Base-by-base conservation (phyloP, 1,284 basidiomycete species). In the Termitomyces sp. region DNA sequence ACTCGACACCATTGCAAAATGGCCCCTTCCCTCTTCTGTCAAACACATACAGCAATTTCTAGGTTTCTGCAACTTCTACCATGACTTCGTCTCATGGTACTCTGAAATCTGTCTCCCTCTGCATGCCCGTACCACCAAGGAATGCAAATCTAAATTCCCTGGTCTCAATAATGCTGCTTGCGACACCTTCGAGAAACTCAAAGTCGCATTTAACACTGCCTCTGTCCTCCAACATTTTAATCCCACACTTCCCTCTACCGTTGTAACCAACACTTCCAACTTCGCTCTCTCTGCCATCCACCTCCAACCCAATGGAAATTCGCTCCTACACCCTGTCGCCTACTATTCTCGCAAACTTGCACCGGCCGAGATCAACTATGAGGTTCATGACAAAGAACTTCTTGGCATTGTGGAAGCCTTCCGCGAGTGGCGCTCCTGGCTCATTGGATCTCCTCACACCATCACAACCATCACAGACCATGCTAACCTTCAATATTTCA, bases 351-450 rank as follows among this genome's bases (percentile, higher is more conserved):
- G 57, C 0, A 68, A 62, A 16, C 53, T 74, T 7, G 42, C 60
- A 0, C 62, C 65, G 11, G 53, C 66, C 0, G 67, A 73, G 58
- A 49, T 49, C 39, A 49, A 49, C 11, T 49, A 49, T 16, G 19
- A 49, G 21, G 8, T 49, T 6, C 48, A 66, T 42, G 62, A 74
- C 43, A 72, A 72, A 48, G 69, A 74, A 58, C 63, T 74, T 0
- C 65, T 74, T 1, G 66, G 65, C 0, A 63, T 74, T 31, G 46
- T 75, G 0, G 62, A 69, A 0, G 55, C 66, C 0, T 70, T 75
- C 35, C 52, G 50, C 19, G 54, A 40, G 7, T 39, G 16, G 18
- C 38, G 6, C 19, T 39, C 16, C 5, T 19, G 38, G 38, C 16
- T 39, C 3, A 4, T 24, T 14, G 42, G 52, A 3, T 50, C 48